Percentiles rank a stretch among this genome's conserved stretches.
Conservation (phyloP, 345 rosid genomes). For the Litchi chinensis region DNA sequence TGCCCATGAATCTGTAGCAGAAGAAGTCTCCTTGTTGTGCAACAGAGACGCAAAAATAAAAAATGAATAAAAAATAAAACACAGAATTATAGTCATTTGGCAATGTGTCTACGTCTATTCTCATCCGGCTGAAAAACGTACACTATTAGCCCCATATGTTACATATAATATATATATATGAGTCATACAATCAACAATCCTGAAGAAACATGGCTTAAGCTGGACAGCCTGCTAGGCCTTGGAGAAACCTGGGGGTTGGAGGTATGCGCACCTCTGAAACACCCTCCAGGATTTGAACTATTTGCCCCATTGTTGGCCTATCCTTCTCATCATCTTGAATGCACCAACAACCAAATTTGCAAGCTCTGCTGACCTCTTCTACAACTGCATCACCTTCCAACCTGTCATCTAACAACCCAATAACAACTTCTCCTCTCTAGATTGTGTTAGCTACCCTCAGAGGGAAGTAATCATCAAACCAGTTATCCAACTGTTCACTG, state of each 20-base stretch:
- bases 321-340: slow-evolving; percentile 22
- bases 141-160: too few species aligned
- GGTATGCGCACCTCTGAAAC: slow-evolving; percentile 11
- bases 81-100: too few species aligned
- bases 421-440: slow-evolving; percentile 16
- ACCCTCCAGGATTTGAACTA: slow-evolving; percentile 17
- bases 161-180: too few species aligned
- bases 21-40: not conserved
- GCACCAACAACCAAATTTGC: slow-evolving; percentile 30
- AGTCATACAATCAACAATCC: too few species aligned
- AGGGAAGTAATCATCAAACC: slow-evolving; percentile 16
- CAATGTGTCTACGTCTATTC: too few species aligned
- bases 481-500: not conserved
- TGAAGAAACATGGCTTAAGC: not conserved
- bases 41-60: too few species aligned
- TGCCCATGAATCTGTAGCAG: not conserved
- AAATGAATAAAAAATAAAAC: too few species aligned
- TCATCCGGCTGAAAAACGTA: too few species aligned
- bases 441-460: not conserved
- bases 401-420: slow-evolving; percentile 20
- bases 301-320: slow-evolving; percentile 19
- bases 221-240: not conserved
- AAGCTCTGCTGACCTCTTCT: slow-evolving; percentile 18
- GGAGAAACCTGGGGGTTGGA: slow-evolving; percentile 6
- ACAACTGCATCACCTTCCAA: slow-evolving; percentile 15